phyloP scores from a whole-genome alignment of 225 moss, liverwort and hornwort species.

The Sphagnum contortum region DNA sequence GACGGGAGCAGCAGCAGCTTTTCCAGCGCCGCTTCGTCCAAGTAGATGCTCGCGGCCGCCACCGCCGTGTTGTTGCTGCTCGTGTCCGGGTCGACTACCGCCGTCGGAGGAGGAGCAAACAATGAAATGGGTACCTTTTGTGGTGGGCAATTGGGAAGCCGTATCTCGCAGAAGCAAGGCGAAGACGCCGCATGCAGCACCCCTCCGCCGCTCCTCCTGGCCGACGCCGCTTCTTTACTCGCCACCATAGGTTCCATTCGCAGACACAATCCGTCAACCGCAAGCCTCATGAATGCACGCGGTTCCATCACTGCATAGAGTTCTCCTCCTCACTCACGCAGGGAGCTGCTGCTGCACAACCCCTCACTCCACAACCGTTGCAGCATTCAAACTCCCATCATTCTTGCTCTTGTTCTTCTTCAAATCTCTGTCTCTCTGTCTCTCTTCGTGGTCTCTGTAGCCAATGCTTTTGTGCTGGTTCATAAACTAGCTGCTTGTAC shows the following conservation, averaged over 20 bases:
- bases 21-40: constrained; percentile 63
- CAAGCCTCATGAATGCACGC: constrained; percentile 65
- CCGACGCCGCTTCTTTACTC: constrained; percentile 24
- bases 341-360: no score
- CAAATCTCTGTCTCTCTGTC: no score
- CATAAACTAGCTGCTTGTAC: no score
- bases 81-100: constrained; percentile 31
- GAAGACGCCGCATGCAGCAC: constrained; percentile 75
- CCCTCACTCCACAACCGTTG: no score
- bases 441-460: no score
- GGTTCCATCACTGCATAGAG: constrained; percentile 45
- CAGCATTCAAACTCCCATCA: no score
- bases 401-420: no score
- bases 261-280: constrained; percentile 54
- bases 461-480: no score
- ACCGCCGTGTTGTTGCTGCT: constrained; percentile 22
- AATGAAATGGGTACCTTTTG: constrained; percentile 69
- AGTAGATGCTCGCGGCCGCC: constrained; percentile 62
- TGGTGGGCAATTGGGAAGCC: constrained; percentile 39
- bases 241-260: constrained; percentile 52
- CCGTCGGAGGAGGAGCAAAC: constrained; percentile 21
- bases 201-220: constrained; percentile 9
- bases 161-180: constrained; percentile 75
- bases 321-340: no score
- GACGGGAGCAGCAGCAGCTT: constrained; percentile 43